Percentiles rank a stretch among this genome's conserved stretches.
Evolutionary conservation across 2,329 filamentous ascomycete species (phyloP).

Genomic region (Fusarium annulatum): DNA sequence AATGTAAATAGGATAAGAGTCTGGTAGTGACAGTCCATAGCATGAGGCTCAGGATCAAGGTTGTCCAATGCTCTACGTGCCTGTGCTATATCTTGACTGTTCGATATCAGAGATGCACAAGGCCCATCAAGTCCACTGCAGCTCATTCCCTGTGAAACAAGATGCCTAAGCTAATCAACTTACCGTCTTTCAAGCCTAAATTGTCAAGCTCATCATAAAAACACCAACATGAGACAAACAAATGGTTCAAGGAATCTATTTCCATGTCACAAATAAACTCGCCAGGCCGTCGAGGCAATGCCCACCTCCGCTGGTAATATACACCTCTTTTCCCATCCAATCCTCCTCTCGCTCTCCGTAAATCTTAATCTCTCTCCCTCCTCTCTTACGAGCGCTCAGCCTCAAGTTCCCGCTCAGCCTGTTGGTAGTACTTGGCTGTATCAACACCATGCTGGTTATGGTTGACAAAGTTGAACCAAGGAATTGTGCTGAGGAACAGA

Average conservation of each 20-base stretch:
- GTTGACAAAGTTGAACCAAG: conserved; percentile 99
- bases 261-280: conserved; percentile 38
- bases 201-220: too few relatives aligned
- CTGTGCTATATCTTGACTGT: background rate
- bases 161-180: background rate
- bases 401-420: conserved; percentile 93
- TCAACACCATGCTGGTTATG: conserved; percentile 96
- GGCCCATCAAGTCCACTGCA: background rate
- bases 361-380: background rate
- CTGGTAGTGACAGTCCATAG: accelerated
- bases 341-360: background rate
- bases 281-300: conserved; percentile 35
- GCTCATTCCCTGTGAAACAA: background rate
- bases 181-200: background rate
- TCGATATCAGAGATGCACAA: too few relatives aligned
- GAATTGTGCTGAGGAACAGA: conserved; percentile 83
- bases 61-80: background rate
- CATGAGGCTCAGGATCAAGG: background rate
- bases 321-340: conserved; percentile 35
- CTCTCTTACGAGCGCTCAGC: conserved; percentile 62
- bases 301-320: conserved; percentile 41
- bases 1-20: background rate
- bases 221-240: background rate
- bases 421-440: conserved; percentile 97
- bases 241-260: conserved; percentile 39